Evolutionary conservation across 2,329 filamentous ascomycete genomes (phyloP).

Genomic region (Beauveria caledonica): DNA sequence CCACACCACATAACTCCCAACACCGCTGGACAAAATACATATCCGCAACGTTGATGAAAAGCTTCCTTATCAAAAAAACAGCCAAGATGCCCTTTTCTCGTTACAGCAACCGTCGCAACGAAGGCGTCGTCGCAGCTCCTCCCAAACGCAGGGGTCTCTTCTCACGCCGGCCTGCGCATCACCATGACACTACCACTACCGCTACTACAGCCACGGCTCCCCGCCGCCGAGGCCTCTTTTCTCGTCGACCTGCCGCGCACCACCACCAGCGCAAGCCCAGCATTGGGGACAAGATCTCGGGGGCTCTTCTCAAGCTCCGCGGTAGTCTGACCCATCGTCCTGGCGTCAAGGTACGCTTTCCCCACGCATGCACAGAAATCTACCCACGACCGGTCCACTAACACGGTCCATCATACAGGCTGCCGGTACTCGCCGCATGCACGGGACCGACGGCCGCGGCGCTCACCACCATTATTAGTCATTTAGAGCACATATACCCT

Average conservation of each 20-base stretch:
- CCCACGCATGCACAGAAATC: too few species aligned
- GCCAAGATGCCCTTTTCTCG: constrained; percentile 26
- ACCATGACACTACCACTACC: constrained; percentile 26
- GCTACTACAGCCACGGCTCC: constrained; percentile 36
- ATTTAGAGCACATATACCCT: not conserved
- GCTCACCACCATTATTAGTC: constrained; percentile 26
- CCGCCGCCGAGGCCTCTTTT: constrained; percentile 32
- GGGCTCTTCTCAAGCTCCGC: constrained; percentile 65
- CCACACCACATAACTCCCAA: not conserved
- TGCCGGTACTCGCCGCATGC: constrained; percentile 65
- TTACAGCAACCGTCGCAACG: constrained; percentile 12
- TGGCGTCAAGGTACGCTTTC: constrained; percentile 54
- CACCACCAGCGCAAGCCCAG: constrained; percentile 56
- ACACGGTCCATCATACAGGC: constrained; percentile 36
- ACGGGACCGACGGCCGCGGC: constrained; percentile 63
- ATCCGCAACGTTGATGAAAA: not conserved
- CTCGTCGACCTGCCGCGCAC: constrained; percentile 27
- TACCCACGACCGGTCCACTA: not conserved
- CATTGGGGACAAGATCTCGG: constrained; percentile 70
- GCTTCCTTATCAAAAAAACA: constrained; percentile 6
- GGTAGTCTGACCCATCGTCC: constrained; percentile 61
- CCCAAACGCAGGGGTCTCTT: constrained; percentile 16
- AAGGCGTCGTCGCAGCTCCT: constrained; percentile 8
- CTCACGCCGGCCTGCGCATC: constrained; percentile 23
- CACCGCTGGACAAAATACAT: not conserved